phyloP scores from a whole-genome alignment of 768 basidiomycete species.

The Russula emetica region DNA sequence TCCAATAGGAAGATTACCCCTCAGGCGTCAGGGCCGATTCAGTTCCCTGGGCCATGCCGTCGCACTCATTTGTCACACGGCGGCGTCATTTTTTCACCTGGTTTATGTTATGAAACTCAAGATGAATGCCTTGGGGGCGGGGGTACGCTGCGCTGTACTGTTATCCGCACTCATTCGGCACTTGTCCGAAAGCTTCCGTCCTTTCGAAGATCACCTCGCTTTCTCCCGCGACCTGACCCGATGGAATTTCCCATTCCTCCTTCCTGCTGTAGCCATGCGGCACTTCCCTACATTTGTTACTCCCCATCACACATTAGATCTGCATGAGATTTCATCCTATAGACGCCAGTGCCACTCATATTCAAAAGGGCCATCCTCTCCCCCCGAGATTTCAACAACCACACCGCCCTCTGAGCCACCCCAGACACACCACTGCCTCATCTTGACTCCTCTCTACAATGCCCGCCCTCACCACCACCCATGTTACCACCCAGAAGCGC shows the following conservation, averaged over 20 bases:
- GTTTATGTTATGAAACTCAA: slow-evolving; percentile 16
- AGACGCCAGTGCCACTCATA: slow-evolving; percentile 15
- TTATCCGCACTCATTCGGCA: not conserved
- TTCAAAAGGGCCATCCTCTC: slow-evolving; percentile 19
- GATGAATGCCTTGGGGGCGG: not conserved
- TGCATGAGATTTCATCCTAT: slow-evolving; percentile 9
- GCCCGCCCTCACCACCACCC: slow-evolving; percentile 21
- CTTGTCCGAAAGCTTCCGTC: slow-evolving; percentile 15
- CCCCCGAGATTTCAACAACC: not conserved
- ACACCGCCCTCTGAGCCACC: slow-evolving; percentile 11
- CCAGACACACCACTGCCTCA: slow-evolving; percentile 3
- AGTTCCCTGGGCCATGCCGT: not conserved
- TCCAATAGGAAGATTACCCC: slow-evolving; percentile 2
- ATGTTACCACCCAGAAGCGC: slow-evolving; percentile 11
- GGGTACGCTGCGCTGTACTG: slow-evolving; percentile 13
- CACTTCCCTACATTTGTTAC: not conserved
- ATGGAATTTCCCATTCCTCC: not conserved
- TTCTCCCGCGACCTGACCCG: slow-evolving; percentile 11
- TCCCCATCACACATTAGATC: slow-evolving; percentile 5
- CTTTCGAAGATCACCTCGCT: slow-evolving; percentile 11
- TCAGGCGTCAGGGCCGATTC: slow-evolving; percentile 12
- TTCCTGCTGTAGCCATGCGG: slow-evolving; percentile 1
- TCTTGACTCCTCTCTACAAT: slow-evolving; percentile 3
- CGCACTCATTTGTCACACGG: slow-evolving; percentile 11
- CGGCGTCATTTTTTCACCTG: slow-evolving; percentile 11